Evolutionary conservation across 225 moss, liverwort and hornwort genomes (phyloP).

Genomic region (Lunularia cruciata): DNA sequence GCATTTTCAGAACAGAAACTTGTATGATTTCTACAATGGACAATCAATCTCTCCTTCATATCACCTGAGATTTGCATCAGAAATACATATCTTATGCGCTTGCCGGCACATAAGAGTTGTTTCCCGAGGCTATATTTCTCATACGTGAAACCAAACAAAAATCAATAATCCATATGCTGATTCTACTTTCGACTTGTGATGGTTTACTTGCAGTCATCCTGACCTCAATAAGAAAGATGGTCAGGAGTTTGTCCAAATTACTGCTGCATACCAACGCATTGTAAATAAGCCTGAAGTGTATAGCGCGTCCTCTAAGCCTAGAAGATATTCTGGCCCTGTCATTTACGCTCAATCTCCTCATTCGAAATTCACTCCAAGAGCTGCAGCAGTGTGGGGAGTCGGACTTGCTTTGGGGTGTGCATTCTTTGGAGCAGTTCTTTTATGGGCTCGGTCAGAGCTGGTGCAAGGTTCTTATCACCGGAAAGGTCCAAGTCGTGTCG

Average conservation of each 20-base stretch:
- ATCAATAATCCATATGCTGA: too few relatives aligned
- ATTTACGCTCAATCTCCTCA: conserved; percentile 42
- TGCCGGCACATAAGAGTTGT: too few relatives aligned
- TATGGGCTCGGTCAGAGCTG: conserved; percentile 81
- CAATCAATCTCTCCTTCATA: too few relatives aligned
- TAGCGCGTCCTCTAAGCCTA: conserved; percentile 32
- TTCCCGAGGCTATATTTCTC: too few relatives aligned
- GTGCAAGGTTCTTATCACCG: conserved; percentile 45
- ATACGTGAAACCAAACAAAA: too few relatives aligned
- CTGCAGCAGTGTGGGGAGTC: conserved; percentile 86
- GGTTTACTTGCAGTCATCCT: conserved; percentile 64
- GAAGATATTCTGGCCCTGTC: conserved; percentile 45
- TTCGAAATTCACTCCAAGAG: conserved; percentile 64
- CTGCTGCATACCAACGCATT: conserved; percentile 81
- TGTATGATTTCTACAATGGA: too few relatives aligned
- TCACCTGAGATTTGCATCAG: too few relatives aligned
- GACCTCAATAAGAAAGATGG: conserved; percentile 82
- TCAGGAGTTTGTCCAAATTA: conserved; percentile 76
- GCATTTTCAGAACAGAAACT: too few relatives aligned
- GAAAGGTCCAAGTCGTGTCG: conserved; percentile 74
- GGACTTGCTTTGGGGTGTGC: conserved; percentile 87
- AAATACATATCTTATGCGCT: too few relatives aligned
- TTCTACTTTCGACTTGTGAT: too few relatives aligned
- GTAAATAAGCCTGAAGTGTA: conserved; percentile 55
- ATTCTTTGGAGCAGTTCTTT: conserved; percentile 74